A percentile compares a stretch with the other conserved stretches of the same genome.
Conservation (phyloP, 768 basidiomycete genomes). For the Boletus rubescentipes region DNA sequence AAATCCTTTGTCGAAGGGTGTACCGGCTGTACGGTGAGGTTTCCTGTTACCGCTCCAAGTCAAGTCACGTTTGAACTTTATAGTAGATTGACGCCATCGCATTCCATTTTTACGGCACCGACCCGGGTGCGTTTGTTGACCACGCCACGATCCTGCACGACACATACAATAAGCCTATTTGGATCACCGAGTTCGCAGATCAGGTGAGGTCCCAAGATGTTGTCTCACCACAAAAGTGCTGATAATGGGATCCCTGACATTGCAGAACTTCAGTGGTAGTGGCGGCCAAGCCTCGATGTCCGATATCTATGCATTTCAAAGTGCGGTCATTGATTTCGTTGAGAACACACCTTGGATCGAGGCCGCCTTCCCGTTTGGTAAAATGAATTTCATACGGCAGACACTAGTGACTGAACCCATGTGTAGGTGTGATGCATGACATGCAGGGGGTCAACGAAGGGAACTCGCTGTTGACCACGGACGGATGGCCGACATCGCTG, state of each 20-base stretch:
- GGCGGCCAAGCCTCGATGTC: conserved; percentile 39
- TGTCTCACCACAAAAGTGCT: background rate
- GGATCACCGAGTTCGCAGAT: conserved; percentile 74
- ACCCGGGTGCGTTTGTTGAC: conserved; percentile 45
- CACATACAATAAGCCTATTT: conserved; percentile 46
- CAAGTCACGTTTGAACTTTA: background rate
- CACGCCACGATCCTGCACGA: conserved; percentile 52
- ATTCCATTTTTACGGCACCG: conserved; percentile 71
- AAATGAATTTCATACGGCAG: conserved; percentile 19
- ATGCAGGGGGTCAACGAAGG: conserved; percentile 54
- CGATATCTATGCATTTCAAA: conserved; percentile 52
- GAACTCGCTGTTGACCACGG: conserved; percentile 51
- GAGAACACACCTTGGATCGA: conserved; percentile 39
- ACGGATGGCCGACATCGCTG: conserved; percentile 52
- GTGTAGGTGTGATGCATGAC: conserved; percentile 52
- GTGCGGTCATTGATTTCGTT: conserved; percentile 43
- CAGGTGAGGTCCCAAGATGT: conserved; percentile 38
- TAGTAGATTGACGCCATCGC: conserved; percentile 60
- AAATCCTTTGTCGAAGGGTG: conserved; percentile 54
- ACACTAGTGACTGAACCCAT: background rate
- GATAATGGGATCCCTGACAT: background rate
- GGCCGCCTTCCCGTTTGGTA: conserved; percentile 64
- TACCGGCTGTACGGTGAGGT: conserved; percentile 50
- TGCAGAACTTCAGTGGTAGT: conserved; percentile 52
- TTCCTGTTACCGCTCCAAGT: background rate